phyloP scores from a whole-genome alignment of 345 rosid species.

The Pistacia vera region DNA sequence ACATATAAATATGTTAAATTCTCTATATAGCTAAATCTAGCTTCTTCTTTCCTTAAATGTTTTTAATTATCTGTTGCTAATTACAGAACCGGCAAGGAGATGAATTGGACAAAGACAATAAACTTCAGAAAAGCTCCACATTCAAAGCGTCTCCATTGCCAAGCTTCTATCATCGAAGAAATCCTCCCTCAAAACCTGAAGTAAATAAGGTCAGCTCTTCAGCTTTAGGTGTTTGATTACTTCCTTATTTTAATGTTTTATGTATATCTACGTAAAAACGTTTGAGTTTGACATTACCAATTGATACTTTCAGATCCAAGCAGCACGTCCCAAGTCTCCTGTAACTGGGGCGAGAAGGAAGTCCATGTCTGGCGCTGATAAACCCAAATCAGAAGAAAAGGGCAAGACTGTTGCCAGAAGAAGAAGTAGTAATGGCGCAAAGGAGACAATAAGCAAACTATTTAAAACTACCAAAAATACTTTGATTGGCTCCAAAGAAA shows the following conservation, averaged over 20 bases:
- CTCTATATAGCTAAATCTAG: background rate
- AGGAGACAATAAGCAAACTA: constrained; percentile 30
- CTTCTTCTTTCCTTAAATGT: no score
- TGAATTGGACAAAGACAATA: background rate
- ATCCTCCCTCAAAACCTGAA: constrained; percentile 10
- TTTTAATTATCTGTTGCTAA: no score
- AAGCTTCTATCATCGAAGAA: constrained; percentile 30
- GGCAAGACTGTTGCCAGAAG: constrained; percentile 7
- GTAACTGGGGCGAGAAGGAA: constrained; percentile 9
- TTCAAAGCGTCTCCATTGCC: constrained; percentile 43
- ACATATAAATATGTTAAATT: background rate
- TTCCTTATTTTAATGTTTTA: no score
- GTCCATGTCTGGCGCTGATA: background rate
- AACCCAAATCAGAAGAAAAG: constrained; percentile 19
- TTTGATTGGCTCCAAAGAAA: constrained; percentile 22
- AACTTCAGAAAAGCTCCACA: constrained; percentile 24
- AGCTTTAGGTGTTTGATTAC: no score
- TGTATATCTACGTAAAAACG: background rate
- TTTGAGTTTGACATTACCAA: background rate
- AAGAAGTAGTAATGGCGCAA: constrained; percentile 14
- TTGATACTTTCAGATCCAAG: constrained; percentile 5
- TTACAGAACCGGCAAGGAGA: constrained; percentile 20
- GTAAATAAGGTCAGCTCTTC: constrained; percentile 8
- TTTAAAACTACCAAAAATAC: constrained; percentile 30
- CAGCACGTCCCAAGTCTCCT: constrained; percentile 19